Evolutionary conservation across 805 yeast genomes (phyloP), one percentile per base, ranked within the genome.

Genomic region (Saitoella complicata): DNA sequence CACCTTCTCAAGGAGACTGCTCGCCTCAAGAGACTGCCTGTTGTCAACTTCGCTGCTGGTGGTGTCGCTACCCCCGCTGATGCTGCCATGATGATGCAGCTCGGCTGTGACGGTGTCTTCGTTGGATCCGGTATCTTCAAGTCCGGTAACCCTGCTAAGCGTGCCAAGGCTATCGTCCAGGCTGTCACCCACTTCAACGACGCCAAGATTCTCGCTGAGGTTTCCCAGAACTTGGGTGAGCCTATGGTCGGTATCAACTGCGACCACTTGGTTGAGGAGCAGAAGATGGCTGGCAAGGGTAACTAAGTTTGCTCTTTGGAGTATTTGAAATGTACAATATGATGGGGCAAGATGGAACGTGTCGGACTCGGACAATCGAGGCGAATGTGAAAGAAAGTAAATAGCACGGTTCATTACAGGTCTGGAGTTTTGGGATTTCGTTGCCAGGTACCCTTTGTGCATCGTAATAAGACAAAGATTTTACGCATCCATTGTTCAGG

Each of bases 51-150:
- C 57, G 88, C 91, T 37, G 91, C 91, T 31, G 93, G 93, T 38
- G 93, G 93, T 47, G 79, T 81, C 43, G 91, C 93, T 7, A 79
- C 93, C 8, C 93, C 93, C 33, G 77, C 87, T 6, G 93, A 81
- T 60, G 93, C 93, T 30, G 91, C 91, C 13, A 63, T 82, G 51
- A 75, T 83, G 61, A 81, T 82, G 85, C 80, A 77, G 57, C 62
- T 78, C 49, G 85, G 85, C n/a, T 75, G 80, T 55, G 85, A 78
- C 57, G 85, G 85, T 49, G 80, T 78, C 32, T 78, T 78, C 54
- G 85, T 77, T 31, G 84, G 84, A 12, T 76, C 84, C 4, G 91
- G 91, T 30, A 80, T 80, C 51, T 81, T 80, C 72, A 76, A 76
- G 60, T 75, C 85, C 38, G 67, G 71, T 48, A 71, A 80, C 63